phyloP scores from a whole-genome alignment of 345 rosid species.

The Populus ilicifolia region DNA sequence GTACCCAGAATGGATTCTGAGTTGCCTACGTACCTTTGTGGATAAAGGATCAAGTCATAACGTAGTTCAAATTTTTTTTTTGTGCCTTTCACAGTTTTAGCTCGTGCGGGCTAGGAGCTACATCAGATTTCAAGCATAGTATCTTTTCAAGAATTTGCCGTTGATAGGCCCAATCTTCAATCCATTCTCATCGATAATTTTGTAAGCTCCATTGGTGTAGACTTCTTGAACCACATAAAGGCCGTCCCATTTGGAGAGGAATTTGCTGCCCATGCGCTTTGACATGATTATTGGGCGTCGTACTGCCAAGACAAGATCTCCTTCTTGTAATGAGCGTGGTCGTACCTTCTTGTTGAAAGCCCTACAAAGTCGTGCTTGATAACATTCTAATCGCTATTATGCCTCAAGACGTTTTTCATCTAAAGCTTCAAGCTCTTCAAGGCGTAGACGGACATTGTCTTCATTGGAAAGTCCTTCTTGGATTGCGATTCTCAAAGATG shows the following conservation, averaged over 20 bases:
- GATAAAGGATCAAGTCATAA: not conserved
- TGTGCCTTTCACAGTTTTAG: not conserved
- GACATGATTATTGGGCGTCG: not conserved
- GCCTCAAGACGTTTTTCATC: not conserved
- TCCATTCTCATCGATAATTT: too few species aligned
- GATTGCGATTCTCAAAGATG: not conserved
- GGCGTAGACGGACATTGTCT: not conserved
- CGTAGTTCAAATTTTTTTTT: not conserved
- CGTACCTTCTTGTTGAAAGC: not conserved
- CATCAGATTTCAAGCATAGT: too few species aligned
- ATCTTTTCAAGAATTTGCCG: too few species aligned
- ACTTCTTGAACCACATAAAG: too few species aligned
- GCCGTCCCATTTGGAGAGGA: too few species aligned
- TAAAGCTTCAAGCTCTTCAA: not conserved
- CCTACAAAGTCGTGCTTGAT: not conserved
- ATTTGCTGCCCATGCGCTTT: not conserved
- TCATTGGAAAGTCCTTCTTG: not conserved
- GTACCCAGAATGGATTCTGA: too few species aligned
- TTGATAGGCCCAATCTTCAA: too few species aligned
- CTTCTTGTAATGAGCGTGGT: not conserved
- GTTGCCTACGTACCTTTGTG: too few species aligned
- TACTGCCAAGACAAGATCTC: not conserved
- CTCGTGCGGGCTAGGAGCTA: not conserved
- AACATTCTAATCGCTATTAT: not conserved
- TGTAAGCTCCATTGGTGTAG: too few species aligned